Conservation (phyloP, 169 alveolate species). For the Pseudocohnilembus persalinus region DNA sequence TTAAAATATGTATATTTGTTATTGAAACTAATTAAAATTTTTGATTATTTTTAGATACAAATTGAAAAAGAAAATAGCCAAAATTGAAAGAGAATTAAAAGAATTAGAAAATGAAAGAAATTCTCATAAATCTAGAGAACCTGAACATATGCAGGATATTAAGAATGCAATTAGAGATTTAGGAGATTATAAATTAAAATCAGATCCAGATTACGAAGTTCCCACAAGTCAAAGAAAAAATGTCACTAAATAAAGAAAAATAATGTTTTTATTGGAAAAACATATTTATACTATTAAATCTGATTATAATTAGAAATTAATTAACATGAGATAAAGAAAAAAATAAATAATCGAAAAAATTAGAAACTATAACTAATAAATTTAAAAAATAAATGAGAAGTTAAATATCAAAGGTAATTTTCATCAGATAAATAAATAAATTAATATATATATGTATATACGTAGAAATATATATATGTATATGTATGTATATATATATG, state of each 20-base stretch:
- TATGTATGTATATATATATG: too few species aligned
- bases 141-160: slow-evolving; percentile 78
- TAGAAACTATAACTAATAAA: slow-evolving; percentile 57
- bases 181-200: slow-evolving; percentile 87
- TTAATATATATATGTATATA: too few species aligned
- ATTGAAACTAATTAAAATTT: too few species aligned
- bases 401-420: neutral
- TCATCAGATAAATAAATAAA: too few species aligned
- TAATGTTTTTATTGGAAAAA: slow-evolving; percentile 88
- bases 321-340: slow-evolving; percentile 74
- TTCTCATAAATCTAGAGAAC: slow-evolving; percentile 56
- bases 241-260: slow-evolving; percentile 84
- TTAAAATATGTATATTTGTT: too few species aligned
- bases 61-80: slow-evolving; percentile 32
- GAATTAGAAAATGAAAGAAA: slow-evolving; percentile 70
- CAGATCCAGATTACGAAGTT: slow-evolving; percentile 79
- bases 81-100: slow-evolving; percentile 75
- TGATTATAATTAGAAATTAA: slow-evolving; percentile 75
- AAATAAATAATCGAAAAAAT: slow-evolving; percentile 66
- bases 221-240: slow-evolving; percentile 86
- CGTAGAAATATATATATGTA: too few species aligned
- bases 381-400: slow-evolving; percentile 67
- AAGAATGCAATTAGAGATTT: slow-evolving; percentile 74
- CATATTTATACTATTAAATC: slow-evolving; percentile 81
- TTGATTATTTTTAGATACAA: too few species aligned